Percentiles rank a stretch among this genome's conserved stretches.
Conservation (phyloP, 2,329 filamentous ascomycete genomes). For the Neofusicoccum parvum region DNA sequence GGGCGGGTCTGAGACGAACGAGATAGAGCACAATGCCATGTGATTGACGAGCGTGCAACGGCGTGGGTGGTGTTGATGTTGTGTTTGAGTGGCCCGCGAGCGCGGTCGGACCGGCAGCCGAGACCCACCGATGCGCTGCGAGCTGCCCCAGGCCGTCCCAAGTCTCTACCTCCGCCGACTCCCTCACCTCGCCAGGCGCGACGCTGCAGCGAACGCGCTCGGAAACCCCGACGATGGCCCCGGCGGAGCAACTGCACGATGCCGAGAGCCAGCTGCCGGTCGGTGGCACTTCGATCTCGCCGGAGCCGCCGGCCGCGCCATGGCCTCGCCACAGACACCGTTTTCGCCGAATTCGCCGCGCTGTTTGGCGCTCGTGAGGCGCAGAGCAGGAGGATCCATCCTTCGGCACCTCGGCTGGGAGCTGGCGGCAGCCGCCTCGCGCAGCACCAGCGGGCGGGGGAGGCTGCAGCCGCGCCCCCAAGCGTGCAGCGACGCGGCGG, state of each 20-base stretch:
- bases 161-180: not conserved
- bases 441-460: not conserved
- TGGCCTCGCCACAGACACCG: no score
- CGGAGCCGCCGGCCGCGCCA: not conserved
- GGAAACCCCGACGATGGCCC: no score
- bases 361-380: not conserved
- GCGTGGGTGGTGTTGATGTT: not conserved
- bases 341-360: not conserved
- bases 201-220: not conserved
- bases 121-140: not conserved
- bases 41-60: no score
- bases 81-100: not conserved
- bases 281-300: not conserved
- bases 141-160: not conserved
- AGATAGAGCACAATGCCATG: no score
- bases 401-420: slow-evolving; percentile 11
- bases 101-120: not conserved
- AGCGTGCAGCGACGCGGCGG: not conserved
- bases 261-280: not conserved
- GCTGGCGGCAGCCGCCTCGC: not conserved
- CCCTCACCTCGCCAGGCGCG: not conserved
- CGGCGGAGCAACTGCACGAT: not conserved
- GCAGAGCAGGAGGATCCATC: not conserved
- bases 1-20: no score
- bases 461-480: not conserved